Conservation (phyloP, 1,139 yeast genomes). For the Oligophagozyma castellii region DNA sequence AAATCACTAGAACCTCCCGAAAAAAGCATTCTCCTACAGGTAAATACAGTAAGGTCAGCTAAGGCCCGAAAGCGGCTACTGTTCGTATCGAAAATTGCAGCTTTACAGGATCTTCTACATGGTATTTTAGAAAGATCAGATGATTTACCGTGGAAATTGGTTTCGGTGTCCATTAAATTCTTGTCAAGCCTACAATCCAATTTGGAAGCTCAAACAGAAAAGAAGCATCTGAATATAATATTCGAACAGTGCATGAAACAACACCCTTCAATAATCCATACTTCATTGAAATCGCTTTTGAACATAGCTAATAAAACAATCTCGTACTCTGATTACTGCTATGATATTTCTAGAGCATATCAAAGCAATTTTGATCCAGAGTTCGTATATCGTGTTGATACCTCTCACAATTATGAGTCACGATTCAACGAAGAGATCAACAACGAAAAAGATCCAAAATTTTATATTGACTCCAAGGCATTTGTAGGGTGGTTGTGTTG, state of each 20-base stretch:
- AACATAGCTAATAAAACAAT: conserved; percentile 40
- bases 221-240: conserved; percentile 28
- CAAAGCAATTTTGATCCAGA: conserved; percentile 31
- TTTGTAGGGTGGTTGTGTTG: conserved; percentile 69
- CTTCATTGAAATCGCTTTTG: conserved; percentile 51
- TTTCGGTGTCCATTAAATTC: conserved; percentile 40
- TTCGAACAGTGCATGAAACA: conserved; percentile 43
- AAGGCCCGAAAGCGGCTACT: conserved; percentile 41
- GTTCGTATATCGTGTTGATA: conserved; percentile 32
- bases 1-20: conserved; percentile 49
- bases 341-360: conserved; percentile 36
- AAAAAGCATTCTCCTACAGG: conserved; percentile 39
- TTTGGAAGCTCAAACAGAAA: conserved; percentile 33
- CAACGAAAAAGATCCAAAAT: conserved; percentile 36
- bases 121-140: conserved; percentile 16
- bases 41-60: conserved; percentile 41
- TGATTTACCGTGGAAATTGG: conserved; percentile 57
- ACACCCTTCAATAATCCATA: conserved; percentile 60
- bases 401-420: conserved; percentile 29
- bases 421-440: conserved; percentile 41
- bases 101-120: conserved; percentile 34
- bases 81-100: conserved; percentile 30
- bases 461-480: conserved; percentile 43
- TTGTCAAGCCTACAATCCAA: conserved; percentile 43
- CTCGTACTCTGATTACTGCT: conserved; percentile 39